Base-by-base conservation (phyloP, 2,329 filamentous ascomycete genomes). In the Tothia fuscella region DNA sequence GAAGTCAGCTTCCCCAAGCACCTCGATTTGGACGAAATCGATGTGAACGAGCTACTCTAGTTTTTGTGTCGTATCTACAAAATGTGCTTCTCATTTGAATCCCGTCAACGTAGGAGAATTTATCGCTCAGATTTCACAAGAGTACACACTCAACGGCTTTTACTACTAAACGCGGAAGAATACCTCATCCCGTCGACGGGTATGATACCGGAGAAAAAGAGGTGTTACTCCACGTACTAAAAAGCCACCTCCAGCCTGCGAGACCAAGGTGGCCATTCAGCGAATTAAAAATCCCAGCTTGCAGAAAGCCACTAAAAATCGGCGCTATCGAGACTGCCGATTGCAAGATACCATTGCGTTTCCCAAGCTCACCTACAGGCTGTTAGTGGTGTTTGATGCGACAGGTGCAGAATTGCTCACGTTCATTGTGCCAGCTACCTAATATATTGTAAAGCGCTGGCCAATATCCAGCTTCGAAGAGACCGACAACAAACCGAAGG, bases 221-320 rank as follows among this genome's bases (percentile, higher is more conserved):
- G n/a, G n/a, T n/a, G n/a, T n/a, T n/a, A n/a, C n/a, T n/a, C n/a
- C n/a, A n/a, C 16, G 25, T 48, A 42, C 47, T 48, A 5, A 30
- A 40, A 7, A 40, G 21, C 42, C 67, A 71, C 45, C 67, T 58
- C 68, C 68, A 73, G 0, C 71, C 71, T 0, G 64, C 56, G 50
- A 68, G 64, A 0, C 71, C 71, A 7, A 53, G 53, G 0, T 65
- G 56, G 1, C 71, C 70, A 16, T 69, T 68, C 0, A 76, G 58
- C 20, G 66, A 67, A 16, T 65, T 66, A 50, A 72, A 72, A 0
- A 68, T 67, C 0, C 66, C 71, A 1, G 71, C 65, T 55, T 74
- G 71, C 0, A 76, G 58, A 43, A 72, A 75, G 2, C 71, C 72
- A 13, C 68, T 70, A 36, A 75, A 68, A 66, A 76, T 72, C 13